Percentiles rank a stretch among this genome's conserved stretches.
Conservation (phyloP, 2,329 filamentous ascomycete genomes). For the Clarireedia homoeocarpa region DNA sequence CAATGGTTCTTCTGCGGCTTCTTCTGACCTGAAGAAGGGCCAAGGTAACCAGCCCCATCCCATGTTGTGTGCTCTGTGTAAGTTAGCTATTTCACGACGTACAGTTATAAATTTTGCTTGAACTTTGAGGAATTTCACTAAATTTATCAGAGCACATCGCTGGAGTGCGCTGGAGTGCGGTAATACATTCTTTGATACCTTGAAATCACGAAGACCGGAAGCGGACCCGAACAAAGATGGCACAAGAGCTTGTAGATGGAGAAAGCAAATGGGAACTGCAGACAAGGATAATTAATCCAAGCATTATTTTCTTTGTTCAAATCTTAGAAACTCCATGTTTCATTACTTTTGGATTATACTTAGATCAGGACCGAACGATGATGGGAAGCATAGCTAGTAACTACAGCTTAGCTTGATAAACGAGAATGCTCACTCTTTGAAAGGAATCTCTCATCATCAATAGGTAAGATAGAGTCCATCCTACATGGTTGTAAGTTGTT, state of each 20-base stretch:
- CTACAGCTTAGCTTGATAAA: too few relatives aligned
- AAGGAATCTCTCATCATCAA: too few relatives aligned
- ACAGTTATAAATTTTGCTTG: not conserved
- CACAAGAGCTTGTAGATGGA: not conserved
- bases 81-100: not conserved
- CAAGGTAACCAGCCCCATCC: not conserved
- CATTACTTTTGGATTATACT: not conserved
- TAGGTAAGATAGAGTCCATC: too few relatives aligned
- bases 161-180: too few relatives aligned
- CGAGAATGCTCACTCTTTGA: too few relatives aligned
- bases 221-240: slow-evolving; percentile 2
- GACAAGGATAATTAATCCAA: not conserved
- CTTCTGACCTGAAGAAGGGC: not conserved
- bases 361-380: too few relatives aligned
- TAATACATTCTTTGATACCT: slow-evolving; percentile 1
- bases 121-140: not conserved
- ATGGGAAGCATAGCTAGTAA: too few relatives aligned
- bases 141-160: not conserved
- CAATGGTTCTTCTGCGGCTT: too few relatives aligned
- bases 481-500: too few relatives aligned
- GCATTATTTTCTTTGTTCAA: not conserved
- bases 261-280: not conserved
- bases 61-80: not conserved
- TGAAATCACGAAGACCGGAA: not conserved
- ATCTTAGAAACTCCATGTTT: not conserved